Evolutionary conservation across 148 eudicot species (phyloP).

Genomic region (Rheum nobile): DNA sequence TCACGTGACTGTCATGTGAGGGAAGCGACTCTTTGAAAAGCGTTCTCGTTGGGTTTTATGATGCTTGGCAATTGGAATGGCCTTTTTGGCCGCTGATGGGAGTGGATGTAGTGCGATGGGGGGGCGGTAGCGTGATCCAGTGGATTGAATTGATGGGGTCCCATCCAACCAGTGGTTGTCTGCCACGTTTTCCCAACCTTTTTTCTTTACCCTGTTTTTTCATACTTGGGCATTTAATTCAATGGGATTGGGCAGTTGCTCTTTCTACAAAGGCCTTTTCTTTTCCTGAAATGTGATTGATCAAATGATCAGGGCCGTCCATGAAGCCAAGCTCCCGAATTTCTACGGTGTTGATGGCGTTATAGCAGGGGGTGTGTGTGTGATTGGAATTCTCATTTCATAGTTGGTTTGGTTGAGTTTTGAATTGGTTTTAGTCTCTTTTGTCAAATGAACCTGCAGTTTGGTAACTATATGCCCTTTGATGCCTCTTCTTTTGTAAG

Average conservation of each 20-base stretch:
- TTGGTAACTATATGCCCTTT: not conserved
- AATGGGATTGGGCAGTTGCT: not conserved
- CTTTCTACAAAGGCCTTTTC: not conserved
- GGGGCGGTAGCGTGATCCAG: not conserved
- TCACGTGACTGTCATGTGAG: conserved; percentile 9
- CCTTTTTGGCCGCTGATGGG: not conserved
- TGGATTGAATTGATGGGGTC: not conserved
- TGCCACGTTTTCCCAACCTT: not conserved
- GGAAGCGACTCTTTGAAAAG: not conserved
- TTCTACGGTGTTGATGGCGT: not conserved
- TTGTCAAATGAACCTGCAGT: not conserved
- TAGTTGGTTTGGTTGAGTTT: not conserved
- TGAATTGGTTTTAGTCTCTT: not conserved
- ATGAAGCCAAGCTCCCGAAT: not conserved
- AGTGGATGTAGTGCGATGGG: not conserved
- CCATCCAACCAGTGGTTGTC: not conserved
- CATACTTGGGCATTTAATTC: conserved; percentile 1
- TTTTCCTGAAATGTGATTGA: not conserved
- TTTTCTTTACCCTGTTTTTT: not conserved
- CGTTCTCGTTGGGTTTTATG: not conserved
- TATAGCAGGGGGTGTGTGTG: no score
- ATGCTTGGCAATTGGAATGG: not conserved
- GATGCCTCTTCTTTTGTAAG: not conserved
- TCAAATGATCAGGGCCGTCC: not conserved
- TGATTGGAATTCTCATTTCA: no score